Evolutionary conservation across 2,329 filamentous ascomycete species (phyloP), one percentile per base, ranked within the genome.

Genomic region (Aspergillus ustus): DNA sequence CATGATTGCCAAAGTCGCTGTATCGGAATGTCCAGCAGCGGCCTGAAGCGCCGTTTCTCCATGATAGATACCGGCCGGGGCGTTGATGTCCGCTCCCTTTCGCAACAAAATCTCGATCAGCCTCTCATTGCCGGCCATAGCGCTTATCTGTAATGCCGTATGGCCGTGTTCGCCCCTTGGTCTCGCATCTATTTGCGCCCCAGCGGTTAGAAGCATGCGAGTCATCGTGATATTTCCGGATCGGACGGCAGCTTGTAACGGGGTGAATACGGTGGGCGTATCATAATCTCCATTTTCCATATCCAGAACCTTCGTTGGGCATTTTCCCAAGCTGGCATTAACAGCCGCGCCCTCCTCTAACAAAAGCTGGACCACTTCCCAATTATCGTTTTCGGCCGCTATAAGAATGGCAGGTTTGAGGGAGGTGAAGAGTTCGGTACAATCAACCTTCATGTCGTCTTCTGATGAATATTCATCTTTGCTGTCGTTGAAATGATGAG

Each of bases 101-200:
- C 51, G 52, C n/a, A 74, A 55, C 20, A 74, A 64, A 22, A 69
- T 52, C 20, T 66, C 52, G 25, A 64, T 63, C 46, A 72, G 57
- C 43, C 62, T 57, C 4, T 67, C 25, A 60, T 67, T 67, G 50
- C 64, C 62, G 1, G 56, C 29, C 25, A 61, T 64, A 17, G 63
- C 68, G 29, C 66, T 67, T 48, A 65, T 64, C 59, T 73, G 70
- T 43, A 73, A 66, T 28, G 70, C 69, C 11, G 70, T 72, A 29
- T 61, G 50, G 37, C 67, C 62, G 20, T 57, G 50, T 8, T 54
- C 20, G n/a, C 48, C 43, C 45, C 63, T 51, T 22, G 67, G 61
- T 51, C 66, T 63, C 22, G 55, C 57, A 55, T 67, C 66, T 34
- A 66, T 56, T 52, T 66, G 60, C 7, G 62, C 64, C 37, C 64